These are phyloP conservation scores for Arabis hirsuta DNA, from an alignment of 345 rosid genomes.

Conservation along the genomic window DNA sequence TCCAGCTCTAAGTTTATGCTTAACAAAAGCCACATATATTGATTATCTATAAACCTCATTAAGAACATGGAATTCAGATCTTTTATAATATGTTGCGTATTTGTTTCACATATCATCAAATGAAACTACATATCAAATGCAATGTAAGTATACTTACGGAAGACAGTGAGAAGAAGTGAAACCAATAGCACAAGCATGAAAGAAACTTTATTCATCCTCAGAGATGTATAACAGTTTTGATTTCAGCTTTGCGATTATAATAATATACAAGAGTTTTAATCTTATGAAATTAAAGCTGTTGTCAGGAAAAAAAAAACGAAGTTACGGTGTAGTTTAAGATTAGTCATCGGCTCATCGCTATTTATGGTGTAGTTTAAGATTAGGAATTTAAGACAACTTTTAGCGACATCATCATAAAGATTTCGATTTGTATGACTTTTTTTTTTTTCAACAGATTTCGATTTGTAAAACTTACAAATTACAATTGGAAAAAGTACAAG, in stretches of 20 bases:
- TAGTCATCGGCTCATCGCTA: neutral
- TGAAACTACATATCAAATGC: neutral
- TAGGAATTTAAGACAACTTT: neutral
- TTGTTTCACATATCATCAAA: too few species aligned
- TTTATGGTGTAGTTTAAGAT: neutral
- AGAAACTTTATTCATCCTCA: neutral
- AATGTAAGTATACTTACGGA: slow-evolving; percentile 1
- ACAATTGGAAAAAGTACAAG: neutral
- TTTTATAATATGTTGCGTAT: neutral
- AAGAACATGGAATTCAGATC: neutral
- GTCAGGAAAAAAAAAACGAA: too few species aligned
- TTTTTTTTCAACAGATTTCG: too few species aligned
- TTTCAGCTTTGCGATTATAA: neutral
- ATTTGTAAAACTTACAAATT: neutral
- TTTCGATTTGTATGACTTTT: neutral
- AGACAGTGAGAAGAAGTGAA: slow-evolving; percentile 6
- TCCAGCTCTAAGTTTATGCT: too few species aligned
- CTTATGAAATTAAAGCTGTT: neutral
- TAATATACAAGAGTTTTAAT: neutral
- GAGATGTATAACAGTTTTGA: neutral
- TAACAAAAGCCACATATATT: too few species aligned
- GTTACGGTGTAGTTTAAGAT: too few species aligned
- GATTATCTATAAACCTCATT: neutral
- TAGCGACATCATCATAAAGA: neutral
- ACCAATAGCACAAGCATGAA: neutral